Evolutionary conservation across 2,329 filamentous ascomycete genomes (phyloP).

Genomic region (Cucurbitaria berberidis): DNA sequence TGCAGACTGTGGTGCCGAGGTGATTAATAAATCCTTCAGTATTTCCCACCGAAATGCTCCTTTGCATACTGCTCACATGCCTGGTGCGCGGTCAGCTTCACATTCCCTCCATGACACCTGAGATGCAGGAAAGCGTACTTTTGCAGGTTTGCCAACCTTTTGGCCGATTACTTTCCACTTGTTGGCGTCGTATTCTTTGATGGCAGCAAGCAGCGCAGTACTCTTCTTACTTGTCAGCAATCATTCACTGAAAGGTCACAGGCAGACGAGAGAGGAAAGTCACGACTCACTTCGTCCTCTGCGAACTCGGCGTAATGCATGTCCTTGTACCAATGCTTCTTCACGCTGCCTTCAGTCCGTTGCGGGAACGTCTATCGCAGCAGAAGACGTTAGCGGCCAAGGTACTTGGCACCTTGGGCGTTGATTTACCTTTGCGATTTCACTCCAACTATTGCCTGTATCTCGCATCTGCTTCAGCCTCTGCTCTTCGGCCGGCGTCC

Average conservation of each 20-base stretch:
- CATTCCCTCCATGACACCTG: slow-evolving; percentile 1
- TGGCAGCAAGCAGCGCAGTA: slow-evolving; percentile 82
- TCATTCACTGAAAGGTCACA: slow-evolving; percentile 12
- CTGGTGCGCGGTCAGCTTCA: slow-evolving; percentile 51
- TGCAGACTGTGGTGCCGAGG: slow-evolving; percentile 51
- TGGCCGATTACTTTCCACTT: slow-evolving; percentile 98
- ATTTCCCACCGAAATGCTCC: slow-evolving; percentile 77
- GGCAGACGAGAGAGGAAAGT: slow-evolving; percentile 4
- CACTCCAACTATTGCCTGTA: slow-evolving; percentile 91
- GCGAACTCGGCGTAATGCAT: slow-evolving; percentile 99
- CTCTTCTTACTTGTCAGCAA: slow-evolving; percentile 60
- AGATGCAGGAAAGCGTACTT: slow-evolving; percentile 61
- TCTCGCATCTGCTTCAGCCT: slow-evolving; percentile 94
- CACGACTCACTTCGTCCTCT: slow-evolving; percentile 80
- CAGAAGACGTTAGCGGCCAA: slow-evolving; percentile 26
- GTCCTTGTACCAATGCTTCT: slow-evolving; percentile 99
- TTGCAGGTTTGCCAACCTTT: slow-evolving; percentile 97
- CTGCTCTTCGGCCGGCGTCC: slow-evolving; percentile 94
- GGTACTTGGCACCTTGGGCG: too few relatives aligned
- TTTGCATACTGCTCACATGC: slow-evolving; percentile 93
- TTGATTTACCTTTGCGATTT: slow-evolving; percentile 84
- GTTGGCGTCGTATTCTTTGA: slow-evolving; percentile 98
- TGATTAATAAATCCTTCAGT: slow-evolving; percentile 50
- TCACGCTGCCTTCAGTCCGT: slow-evolving; percentile 94
- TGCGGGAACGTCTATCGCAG: slow-evolving; percentile 78